These are phyloP conservation scores for Omphalea diandra DNA, from an alignment of 441 rosid species.

Conservation along the genomic window DNA sequence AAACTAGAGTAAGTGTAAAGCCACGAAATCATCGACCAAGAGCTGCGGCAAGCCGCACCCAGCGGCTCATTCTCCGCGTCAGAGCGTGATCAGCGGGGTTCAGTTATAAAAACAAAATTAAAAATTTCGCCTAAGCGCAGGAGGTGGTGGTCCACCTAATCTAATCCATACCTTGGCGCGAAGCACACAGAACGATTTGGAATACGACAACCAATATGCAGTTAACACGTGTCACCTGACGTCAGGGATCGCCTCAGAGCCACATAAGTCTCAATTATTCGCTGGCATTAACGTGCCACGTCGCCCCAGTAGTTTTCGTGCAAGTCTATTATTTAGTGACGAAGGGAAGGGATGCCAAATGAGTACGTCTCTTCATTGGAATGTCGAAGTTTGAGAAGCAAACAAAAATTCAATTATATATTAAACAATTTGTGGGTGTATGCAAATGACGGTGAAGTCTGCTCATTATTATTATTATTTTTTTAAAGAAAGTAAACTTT, in stretches of 20 bases:
- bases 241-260: background rate
- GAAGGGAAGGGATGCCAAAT: background rate
- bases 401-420: background rate
- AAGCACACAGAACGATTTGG: slow-evolving; percentile 3
- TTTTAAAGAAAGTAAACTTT: no score
- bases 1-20: slow-evolving; percentile 25
- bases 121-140: background rate
- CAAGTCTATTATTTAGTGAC: slow-evolving; percentile 13
- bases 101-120: background rate
- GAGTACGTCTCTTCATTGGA: no score
- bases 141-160: slow-evolving; percentile 23
- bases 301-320: slow-evolving; percentile 23
- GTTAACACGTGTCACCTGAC: slow-evolving; percentile 12
- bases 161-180: slow-evolving; percentile 5
- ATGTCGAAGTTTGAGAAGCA: slow-evolving; percentile 7
- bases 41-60: slow-evolving; percentile 36
- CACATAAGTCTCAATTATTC: background rate
- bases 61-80: slow-evolving; percentile 42
- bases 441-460: no score
- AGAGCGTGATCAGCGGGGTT: slow-evolving; percentile 12
- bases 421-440: no score
- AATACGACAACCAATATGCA: slow-evolving; percentile 18
- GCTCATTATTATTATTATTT: no score
- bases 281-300: slow-evolving; percentile 26
- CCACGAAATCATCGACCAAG: slow-evolving; percentile 21